Evolutionary conservation across 805 yeast species (phyloP).

Genomic region (Yarrowia sp.): DNA sequence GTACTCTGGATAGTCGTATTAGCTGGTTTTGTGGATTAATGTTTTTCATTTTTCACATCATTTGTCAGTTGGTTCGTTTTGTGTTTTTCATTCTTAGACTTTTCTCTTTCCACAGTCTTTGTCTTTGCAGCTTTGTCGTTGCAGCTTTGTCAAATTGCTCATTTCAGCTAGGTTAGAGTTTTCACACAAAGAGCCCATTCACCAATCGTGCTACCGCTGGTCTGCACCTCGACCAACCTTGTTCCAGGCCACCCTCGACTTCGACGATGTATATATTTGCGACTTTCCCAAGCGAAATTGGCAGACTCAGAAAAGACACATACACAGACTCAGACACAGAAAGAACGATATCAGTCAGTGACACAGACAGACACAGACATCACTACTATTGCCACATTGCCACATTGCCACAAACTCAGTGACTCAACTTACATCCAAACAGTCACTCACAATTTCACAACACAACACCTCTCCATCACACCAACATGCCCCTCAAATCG

Average conservation of each 20-base stretch:
- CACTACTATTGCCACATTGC: background rate
- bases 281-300: background rate
- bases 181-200: constrained; percentile 18
- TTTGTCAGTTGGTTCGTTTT: too few relatives aligned
- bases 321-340: background rate
- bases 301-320: background rate
- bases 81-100: too few relatives aligned
- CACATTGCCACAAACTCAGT: too few relatives aligned
- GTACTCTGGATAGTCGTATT: too few relatives aligned
- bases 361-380: background rate
- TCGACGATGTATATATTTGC: constrained; percentile 25
- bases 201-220: constrained; percentile 26
- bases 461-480: background rate
- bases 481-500: constrained; percentile 13
- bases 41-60: too few relatives aligned
- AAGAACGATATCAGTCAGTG: background rate
- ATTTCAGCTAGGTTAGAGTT: constrained; percentile 8
- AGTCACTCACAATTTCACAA: too few relatives aligned
- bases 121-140: constrained; percentile 20
- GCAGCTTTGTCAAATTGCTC: constrained; percentile 35
- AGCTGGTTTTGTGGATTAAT: too few relatives aligned
- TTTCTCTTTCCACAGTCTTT: background rate
- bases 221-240: constrained; percentile 27
- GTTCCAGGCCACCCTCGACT: constrained; percentile 13
- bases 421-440: background rate